Evolutionary conservation across 139 green algal species (phyloP), one percentile per base, ranked within the genome.

Genomic region (Coelastrella sp.): DNA sequence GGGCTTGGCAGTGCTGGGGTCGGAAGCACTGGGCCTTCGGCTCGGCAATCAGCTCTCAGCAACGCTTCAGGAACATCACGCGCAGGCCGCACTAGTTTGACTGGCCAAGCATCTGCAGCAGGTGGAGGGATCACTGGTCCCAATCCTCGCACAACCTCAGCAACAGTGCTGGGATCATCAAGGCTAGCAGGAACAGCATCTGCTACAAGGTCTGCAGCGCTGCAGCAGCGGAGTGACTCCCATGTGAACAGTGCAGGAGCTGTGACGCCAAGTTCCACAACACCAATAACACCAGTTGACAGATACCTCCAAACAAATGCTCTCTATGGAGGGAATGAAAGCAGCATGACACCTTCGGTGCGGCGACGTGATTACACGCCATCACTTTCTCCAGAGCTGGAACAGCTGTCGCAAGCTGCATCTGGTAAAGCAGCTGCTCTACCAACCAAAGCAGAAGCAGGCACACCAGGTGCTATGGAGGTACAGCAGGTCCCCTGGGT

Each of bases 341-440:
- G 35, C 64, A 62, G 64, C 66, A 79, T 78, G 63, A 79, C 79
- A 4, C 63, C 79, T 19, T 69, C 79, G 30, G 79, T 79, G 19
- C 81, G 67, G 8, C 23, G 35, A 9, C 48, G 50, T 30, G 50
- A 72, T 30, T 80, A 86, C 35, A 62, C 66, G 4, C 80, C 80
- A 1, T 62, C 66, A 3, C 67, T 86, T 5, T 68, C 66, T n/a
- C 66, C 80, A 57, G 67, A 79, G 6, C 13, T 80, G 66, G 45
- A 79, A 27, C 78, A 76, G 50, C 62, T 57, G 4, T 43, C 62
- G 15, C 17, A 9, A 15, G 19, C 50, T 27, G 76, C 53, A 40
- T 34, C 76, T 38, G 53, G 53, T 37, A 45, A 17, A 25, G 75
- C 30, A 48, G 74, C 9, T 82, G 74, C 43, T 68, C n/a, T 53